A percentile compares a stretch with the other conserved stretches of the same genome.
Evolutionary conservation across 192 early-diverging fungal genomes (phyloP).

Genomic region (Jimgerdemannia lactiflua): DNA sequence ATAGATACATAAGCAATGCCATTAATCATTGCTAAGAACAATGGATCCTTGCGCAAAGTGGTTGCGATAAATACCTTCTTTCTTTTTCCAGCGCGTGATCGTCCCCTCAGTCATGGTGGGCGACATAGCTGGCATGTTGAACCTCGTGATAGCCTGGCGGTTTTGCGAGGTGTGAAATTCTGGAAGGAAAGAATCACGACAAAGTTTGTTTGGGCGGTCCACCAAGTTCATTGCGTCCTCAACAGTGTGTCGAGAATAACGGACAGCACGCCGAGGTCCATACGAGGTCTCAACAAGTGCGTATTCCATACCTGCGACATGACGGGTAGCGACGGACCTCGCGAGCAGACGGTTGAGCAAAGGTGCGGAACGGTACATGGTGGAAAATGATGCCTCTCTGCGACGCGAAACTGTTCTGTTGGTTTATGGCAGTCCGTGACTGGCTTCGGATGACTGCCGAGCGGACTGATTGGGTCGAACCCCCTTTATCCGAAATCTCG

Average conservation of each 20-base stretch:
- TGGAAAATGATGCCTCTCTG: too few species aligned
- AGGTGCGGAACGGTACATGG: neutral
- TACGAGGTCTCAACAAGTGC: neutral
- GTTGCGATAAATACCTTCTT: constrained; percentile 44
- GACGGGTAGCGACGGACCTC: neutral
- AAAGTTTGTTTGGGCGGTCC: neutral
- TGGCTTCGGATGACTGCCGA: too few species aligned
- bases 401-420: too few species aligned
- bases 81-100: constrained; percentile 91
- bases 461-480: too few species aligned
- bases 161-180: constrained; percentile 49
- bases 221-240: too few species aligned
- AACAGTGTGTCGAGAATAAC: too few species aligned
- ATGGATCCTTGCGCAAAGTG: neutral
- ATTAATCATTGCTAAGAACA: neutral
- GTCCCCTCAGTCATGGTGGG: constrained; percentile 99
- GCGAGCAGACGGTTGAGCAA: neutral
- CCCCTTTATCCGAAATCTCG: too few species aligned
- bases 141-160: constrained; percentile 41
- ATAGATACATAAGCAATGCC: neutral
- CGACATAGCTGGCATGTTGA: constrained; percentile 93
- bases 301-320: neutral
- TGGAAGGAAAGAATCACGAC: constrained; percentile 6
- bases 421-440: too few species aligned
- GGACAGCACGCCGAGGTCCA: too few species aligned